A percentile compares a stretch with the other conserved stretches of the same genome.
Conservation (phyloP, 2,329 filamentous ascomycete genomes). For the Lachnellula subtilissima region DNA sequence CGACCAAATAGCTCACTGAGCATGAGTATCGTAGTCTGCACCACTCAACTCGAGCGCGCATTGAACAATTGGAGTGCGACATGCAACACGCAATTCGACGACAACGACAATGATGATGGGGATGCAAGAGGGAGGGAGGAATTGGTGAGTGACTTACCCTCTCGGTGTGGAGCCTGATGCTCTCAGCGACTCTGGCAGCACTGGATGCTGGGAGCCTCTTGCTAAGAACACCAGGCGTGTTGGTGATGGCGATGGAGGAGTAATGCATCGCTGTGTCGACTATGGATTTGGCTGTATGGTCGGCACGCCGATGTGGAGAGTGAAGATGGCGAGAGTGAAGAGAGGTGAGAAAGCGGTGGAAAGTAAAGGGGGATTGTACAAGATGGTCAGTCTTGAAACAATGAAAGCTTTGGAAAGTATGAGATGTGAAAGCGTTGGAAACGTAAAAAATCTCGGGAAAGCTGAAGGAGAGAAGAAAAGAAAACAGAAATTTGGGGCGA, state of each 20-base stretch:
- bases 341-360: neutral
- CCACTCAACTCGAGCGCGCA: too few species aligned
- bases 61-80: neutral
- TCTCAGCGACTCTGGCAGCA: neutral
- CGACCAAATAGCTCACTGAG: too few species aligned
- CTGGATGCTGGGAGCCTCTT: neutral
- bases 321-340: neutral
- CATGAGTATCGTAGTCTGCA: too few species aligned
- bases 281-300: neutral
- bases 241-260: neutral
- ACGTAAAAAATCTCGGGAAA: neutral
- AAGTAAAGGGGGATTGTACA: neutral
- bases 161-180: neutral
- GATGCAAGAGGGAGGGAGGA: neutral
- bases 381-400: neutral
- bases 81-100: neutral
- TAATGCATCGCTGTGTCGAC: neutral
- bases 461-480: neutral
- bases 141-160: neutral
- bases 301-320: neutral
- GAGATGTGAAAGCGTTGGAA: neutral
- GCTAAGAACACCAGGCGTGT: neutral
- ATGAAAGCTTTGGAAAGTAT: neutral
- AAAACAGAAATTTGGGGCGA: neutral
- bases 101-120: neutral